Percentiles rank a stretch among this genome's conserved stretches.
Conservation (phyloP, 73 alveolate species). For the Paramecium tetraurelia region DNA sequence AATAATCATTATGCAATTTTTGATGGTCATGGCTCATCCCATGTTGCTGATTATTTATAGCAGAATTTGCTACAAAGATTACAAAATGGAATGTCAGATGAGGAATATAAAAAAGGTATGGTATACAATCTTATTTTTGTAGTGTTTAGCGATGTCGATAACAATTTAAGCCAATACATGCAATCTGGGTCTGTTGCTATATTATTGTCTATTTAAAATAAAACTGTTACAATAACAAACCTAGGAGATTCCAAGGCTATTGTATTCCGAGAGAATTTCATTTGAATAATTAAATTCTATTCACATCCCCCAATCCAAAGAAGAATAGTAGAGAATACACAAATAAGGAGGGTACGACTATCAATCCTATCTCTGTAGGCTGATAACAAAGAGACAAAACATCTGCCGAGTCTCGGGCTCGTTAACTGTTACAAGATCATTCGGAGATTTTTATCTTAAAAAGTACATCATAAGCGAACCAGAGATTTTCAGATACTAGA, state of each 20-base stretch:
- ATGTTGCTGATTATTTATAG: not conserved
- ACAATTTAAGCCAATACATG: not conserved
- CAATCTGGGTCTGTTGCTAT: slow-evolving; percentile 43
- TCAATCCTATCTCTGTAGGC: not conserved
- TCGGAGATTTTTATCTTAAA: slow-evolving; percentile 37
- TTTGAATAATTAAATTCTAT: not conserved
- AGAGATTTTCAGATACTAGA: not conserved
- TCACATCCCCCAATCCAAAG: not conserved
- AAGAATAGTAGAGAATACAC: not conserved
- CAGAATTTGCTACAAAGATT: not conserved
- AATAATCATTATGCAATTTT: slow-evolving; percentile 18
- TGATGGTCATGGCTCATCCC: slow-evolving; percentile 31
- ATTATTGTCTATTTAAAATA: slow-evolving; percentile 11
- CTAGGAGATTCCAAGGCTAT: slow-evolving; percentile 42
- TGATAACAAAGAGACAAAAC: not conserved
- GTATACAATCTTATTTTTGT: not conserved
- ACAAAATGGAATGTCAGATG: not conserved
- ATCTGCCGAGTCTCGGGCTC: not conserved
- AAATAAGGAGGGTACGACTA: not conserved
- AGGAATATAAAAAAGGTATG: slow-evolving; percentile 11
- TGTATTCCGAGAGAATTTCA: not conserved
- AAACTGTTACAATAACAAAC: slow-evolving; percentile 27
- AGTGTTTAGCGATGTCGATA: slow-evolving; percentile 9
- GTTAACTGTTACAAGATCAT: slow-evolving; percentile 20
- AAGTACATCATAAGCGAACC: slow-evolving; percentile 1